These are phyloP conservation scores for Aphanomyces euteiches DNA, from an alignment of 352 stramenopile species.

Conservation along the genomic window DNA sequence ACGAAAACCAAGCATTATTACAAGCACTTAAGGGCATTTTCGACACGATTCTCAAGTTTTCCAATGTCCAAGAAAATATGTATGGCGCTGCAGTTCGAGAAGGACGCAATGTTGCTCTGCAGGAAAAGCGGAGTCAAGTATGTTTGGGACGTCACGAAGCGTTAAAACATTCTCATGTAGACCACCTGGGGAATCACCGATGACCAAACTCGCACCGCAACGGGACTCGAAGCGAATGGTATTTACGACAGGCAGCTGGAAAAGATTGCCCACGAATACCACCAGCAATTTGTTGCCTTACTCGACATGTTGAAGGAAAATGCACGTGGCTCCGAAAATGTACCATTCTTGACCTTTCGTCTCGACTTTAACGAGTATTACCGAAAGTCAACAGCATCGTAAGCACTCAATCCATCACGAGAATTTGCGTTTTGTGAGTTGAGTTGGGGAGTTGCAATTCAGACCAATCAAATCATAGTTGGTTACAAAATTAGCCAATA, in stretches of 20 bases:
- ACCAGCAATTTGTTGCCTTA: constrained; percentile 53
- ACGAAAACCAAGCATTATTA: constrained; percentile 65
- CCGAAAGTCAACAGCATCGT: constrained; percentile 36
- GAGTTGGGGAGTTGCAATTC: too few species aligned
- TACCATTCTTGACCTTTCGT: constrained; percentile 82
- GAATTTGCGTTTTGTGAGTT: too few species aligned
- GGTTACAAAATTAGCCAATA: too few species aligned
- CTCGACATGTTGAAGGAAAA: constrained; percentile 69
- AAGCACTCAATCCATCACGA: too few species aligned
- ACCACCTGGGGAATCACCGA: constrained; percentile 23
- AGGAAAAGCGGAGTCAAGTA: constrained; percentile 44
- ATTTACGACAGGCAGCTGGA: constrained; percentile 58
- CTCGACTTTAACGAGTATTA: constrained; percentile 93
- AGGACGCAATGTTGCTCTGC: constrained; percentile 51
- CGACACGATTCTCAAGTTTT: constrained; percentile 76
- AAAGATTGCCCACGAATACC: constrained; percentile 64
- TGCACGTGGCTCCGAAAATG: constrained; percentile 60
- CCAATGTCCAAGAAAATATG: constrained; percentile 73
- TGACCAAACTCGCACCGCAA: constrained; percentile 8
- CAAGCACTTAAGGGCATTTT: constrained; percentile 80
- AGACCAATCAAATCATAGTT: too few species aligned
- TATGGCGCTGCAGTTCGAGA: constrained; percentile 75
- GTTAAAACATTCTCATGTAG: not conserved
- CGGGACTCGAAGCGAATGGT: constrained; percentile 44
- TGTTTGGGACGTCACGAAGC: not conserved